These are phyloP conservation scores for Pontederia crassipes DNA, from an alignment of 176 grass and related monocot species.

Conservation along the genomic window DNA sequence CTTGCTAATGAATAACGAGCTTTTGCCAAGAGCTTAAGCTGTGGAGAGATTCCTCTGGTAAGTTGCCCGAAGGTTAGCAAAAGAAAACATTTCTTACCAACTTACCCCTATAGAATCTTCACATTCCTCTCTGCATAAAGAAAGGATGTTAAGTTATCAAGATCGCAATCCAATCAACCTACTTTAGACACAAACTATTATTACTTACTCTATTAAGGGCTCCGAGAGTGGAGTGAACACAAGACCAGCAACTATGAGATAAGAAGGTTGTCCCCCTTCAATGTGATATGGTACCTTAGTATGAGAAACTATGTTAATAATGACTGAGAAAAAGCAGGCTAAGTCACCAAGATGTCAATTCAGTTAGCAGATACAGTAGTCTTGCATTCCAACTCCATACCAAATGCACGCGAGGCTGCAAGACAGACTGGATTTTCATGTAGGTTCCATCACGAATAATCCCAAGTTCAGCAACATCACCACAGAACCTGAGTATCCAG, in stretches of 20 bases:
- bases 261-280: slow-evolving; percentile 77
- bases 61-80: not conserved
- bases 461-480: slow-evolving; percentile 80
- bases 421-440: slow-evolving; percentile 68
- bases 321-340: slow-evolving; percentile 12
- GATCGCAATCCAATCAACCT: not conserved
- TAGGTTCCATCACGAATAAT: slow-evolving; percentile 68
- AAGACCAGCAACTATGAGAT: slow-evolving; percentile 87
- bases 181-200: no score
- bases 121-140: slow-evolving; percentile 67
- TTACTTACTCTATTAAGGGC: slow-evolving; percentile 68
- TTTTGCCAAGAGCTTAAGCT: slow-evolving; percentile 89
- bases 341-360: slow-evolving; percentile 13
- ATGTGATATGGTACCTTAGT: slow-evolving; percentile 77
- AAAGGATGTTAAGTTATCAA: slow-evolving; percentile 15
- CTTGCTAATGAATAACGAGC: slow-evolving; percentile 83
- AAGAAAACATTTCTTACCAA: slow-evolving; percentile 21
- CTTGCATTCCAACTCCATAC: slow-evolving; percentile 27
- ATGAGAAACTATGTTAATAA: slow-evolving; percentile 11
- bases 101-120: slow-evolving; percentile 85
- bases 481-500: slow-evolving; percentile 57
- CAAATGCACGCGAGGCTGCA: slow-evolving; percentile 69
- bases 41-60: slow-evolving; percentile 5
- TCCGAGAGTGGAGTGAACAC: slow-evolving; percentile 96
- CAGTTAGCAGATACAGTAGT: slow-evolving; percentile 6